phyloP scores from a whole-genome alignment of 495 filamentous ascomycete genomes.

The Aspergillus kassunensis region DNA sequence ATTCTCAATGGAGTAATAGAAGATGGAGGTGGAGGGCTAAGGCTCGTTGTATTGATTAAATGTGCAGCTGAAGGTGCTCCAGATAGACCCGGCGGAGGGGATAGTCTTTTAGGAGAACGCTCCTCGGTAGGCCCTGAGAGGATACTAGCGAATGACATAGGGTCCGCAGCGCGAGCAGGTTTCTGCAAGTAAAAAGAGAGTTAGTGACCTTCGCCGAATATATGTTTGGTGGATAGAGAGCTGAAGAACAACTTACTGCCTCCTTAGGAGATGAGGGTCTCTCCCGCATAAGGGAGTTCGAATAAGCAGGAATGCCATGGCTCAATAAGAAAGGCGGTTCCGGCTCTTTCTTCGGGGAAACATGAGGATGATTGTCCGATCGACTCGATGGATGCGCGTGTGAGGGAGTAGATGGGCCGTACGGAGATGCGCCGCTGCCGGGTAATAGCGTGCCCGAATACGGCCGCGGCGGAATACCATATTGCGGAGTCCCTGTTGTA shows the following conservation, averaged over 20 bases:
- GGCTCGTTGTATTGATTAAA: conserved; percentile 19
- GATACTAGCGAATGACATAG: conserved; percentile 91
- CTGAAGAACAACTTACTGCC: conserved; percentile 25
- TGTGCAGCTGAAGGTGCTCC: conserved; percentile 14
- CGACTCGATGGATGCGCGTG: conserved; percentile 46
- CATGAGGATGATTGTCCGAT: conserved; percentile 42
- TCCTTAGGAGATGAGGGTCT: conserved; percentile 38
- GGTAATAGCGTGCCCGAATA: conserved; percentile 41
- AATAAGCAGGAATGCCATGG: conserved; percentile 30
- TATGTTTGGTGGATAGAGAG: neutral
- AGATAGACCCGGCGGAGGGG: conserved; percentile 25
- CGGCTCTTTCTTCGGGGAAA: conserved; percentile 36
- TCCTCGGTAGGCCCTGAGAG: conserved; percentile 64
- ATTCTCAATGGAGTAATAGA: conserved; percentile 17
- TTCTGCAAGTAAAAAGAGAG: conserved; percentile 40
- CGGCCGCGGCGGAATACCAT: conserved; percentile 36
- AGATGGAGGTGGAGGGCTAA: conserved; percentile 13
- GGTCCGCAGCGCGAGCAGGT: conserved; percentile 65
- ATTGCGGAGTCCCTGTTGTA: conserved; percentile 28
- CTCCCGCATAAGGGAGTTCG: conserved; percentile 23
- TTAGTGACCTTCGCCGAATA: neutral
- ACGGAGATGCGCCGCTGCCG: conserved; percentile 39
- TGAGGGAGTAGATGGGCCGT: conserved; percentile 34
- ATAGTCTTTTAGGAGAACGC: conserved; percentile 40
- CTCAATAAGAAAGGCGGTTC: conserved; percentile 37